phyloP scores from a whole-genome alignment of 306 rosid genomes.

The Morella rubra region DNA sequence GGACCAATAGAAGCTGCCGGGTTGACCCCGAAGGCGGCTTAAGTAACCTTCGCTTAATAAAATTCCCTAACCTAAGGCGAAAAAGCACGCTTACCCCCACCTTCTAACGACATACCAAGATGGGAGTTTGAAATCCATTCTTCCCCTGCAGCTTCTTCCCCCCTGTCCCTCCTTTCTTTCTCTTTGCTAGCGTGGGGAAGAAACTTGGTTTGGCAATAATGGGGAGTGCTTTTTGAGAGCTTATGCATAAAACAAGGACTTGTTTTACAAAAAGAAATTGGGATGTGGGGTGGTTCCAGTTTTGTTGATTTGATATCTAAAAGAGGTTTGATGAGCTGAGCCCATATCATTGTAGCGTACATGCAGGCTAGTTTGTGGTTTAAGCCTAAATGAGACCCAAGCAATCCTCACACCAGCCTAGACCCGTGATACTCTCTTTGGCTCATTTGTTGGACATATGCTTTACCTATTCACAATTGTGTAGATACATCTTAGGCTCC shows the following conservation, averaged over 20 bases:
- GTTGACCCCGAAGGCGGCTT: too few species aligned
- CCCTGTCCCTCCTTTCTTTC: too few species aligned
- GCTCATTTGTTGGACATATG: neutral
- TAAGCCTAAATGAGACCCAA: too few species aligned
- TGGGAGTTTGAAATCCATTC: too few species aligned
- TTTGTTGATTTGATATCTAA: neutral
- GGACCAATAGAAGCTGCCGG: too few species aligned
- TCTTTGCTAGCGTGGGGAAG: neutral
- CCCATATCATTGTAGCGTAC: neutral
- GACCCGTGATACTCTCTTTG: neutral
- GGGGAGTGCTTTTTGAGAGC: neutral
- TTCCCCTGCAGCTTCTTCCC: too few species aligned
- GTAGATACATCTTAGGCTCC: too few species aligned
- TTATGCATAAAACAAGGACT: neutral
- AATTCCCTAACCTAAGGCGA: too few species aligned
- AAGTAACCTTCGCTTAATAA: too few species aligned
- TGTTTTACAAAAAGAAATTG: neutral
- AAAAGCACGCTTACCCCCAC: too few species aligned
- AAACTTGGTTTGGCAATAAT: neutral
- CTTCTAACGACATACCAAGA: too few species aligned
- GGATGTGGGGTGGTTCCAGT: neutral
- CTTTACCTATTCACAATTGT: neutral
- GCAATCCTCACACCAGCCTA: neutral
- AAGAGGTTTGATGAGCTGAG: neutral
- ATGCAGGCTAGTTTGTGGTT: too few species aligned